phyloP scores from a whole-genome alignment of 345 rosid genomes.

The Bretschneidera sinensis region DNA sequence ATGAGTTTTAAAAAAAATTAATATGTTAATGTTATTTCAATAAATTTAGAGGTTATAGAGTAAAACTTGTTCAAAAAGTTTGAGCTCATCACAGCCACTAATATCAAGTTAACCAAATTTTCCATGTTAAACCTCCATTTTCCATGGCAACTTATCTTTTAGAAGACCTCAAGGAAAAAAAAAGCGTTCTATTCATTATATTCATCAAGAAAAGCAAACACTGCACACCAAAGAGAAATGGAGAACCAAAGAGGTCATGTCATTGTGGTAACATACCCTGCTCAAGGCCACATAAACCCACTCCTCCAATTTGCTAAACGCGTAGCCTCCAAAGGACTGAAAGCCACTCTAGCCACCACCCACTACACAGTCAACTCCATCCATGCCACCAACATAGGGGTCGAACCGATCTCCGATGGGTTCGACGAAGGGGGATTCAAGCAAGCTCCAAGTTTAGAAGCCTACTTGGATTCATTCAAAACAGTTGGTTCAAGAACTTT shows the following conservation, averaged over 20 bases:
- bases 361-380: constrained; percentile 26
- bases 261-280: constrained; percentile 29
- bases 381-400: constrained; percentile 10
- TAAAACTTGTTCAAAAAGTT: no score
- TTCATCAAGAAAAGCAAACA: no score
- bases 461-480: constrained; percentile 36
- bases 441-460: constrained; percentile 25
- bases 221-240: no score
- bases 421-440: constrained; percentile 34
- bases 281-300: constrained; percentile 47
- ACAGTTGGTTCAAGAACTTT: constrained; percentile 38
- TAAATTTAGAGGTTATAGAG: no score
- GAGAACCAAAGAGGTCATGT: constrained; percentile 23
- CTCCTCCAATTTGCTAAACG: constrained; percentile 41
- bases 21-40: no score
- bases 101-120: no score
- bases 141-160: no score
- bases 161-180: no score
- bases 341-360: constrained; percentile 35
- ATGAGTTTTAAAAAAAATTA: no score
- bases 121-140: no score
- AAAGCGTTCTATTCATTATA: no score
- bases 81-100: no score
- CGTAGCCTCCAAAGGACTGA: constrained; percentile 31
- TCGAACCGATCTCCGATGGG: constrained; percentile 41